These are phyloP conservation scores for Globisporangium polare DNA, from an alignment of 352 stramenopile genomes.

Conservation along the genomic window DNA sequence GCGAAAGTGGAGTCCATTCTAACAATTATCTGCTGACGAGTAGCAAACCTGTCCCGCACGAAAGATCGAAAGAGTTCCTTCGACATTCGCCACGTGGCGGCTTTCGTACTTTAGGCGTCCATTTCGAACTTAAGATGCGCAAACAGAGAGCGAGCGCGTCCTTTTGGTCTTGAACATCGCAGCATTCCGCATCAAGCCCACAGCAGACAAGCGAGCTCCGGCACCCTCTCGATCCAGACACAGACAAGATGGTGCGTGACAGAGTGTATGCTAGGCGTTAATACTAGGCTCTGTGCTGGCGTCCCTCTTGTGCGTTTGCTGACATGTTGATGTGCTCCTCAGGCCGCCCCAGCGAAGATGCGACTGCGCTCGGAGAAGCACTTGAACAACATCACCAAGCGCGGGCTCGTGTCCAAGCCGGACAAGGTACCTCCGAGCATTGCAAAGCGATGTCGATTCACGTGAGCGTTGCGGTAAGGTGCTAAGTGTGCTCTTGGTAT, in stretches of 20 bases:
- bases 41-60: not conserved
- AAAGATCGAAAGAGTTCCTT: not conserved
- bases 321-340: not conserved
- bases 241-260: constrained; percentile 6
- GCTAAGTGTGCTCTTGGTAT: not conserved
- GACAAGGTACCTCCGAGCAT: constrained; percentile 54
- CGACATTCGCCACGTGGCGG: not conserved
- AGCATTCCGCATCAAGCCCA: constrained; percentile 2
- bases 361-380: constrained; percentile 86
- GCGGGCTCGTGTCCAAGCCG: constrained; percentile 67
- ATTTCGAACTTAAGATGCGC: not conserved
- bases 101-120: too few species aligned
- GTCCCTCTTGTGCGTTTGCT: not conserved
- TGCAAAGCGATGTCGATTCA: not conserved
- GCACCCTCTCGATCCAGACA: not conserved
- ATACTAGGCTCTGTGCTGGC: not conserved
- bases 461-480: not conserved
- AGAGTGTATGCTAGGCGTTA: too few species aligned
- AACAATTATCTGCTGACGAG: not conserved
- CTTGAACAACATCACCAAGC: constrained; percentile 86
- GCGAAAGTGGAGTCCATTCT: too few species aligned
- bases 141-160: not conserved
- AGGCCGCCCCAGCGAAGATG: constrained; percentile 79
- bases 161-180: not conserved
- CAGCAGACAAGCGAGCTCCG: not conserved